These are phyloP conservation scores for Citrus reticulata DNA, from an alignment of 345 rosid genomes.

Conservation along the genomic window DNA sequence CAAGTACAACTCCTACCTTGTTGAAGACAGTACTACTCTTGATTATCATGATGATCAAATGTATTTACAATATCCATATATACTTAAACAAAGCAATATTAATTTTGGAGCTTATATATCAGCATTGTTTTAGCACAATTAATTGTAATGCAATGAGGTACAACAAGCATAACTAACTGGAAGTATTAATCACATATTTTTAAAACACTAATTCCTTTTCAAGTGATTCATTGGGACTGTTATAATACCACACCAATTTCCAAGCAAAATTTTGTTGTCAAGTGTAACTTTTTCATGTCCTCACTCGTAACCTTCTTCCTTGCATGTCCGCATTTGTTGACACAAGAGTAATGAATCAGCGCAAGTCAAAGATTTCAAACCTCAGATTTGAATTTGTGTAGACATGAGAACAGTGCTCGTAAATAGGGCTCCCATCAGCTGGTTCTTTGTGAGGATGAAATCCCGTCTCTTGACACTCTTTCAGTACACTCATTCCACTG, in stretches of 20 bases:
- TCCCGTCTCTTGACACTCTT: conserved; percentile 61
- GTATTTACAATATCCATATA: neutral
- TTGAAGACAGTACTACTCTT: neutral
- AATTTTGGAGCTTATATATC: too few species aligned
- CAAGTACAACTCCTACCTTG: too few species aligned
- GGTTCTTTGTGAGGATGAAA: conserved; percentile 79
- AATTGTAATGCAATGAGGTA: neutral
- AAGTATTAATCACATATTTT: neutral
- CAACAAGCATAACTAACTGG: neutral
- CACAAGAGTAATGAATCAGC: conserved; percentile 25
- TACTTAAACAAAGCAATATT: neutral
- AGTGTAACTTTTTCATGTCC: neutral
- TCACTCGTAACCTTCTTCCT: neutral
- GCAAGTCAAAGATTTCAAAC: conserved; percentile 88
- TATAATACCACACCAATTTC: neutral
- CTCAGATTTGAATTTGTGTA: conserved; percentile 80
- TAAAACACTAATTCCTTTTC: neutral
- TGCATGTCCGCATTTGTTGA: neutral
- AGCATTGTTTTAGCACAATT: neutral
- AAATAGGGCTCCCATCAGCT: conserved; percentile 62
- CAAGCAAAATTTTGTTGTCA: neutral
- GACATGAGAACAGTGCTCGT: conserved; percentile 72
- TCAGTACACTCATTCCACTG: conserved; percentile 67
- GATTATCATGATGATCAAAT: neutral
- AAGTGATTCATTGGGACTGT: neutral